A percentile compares a stretch with the other conserved stretches of the same genome.
phyloP scores from a whole-genome alignment of 768 basidiomycete genomes.

The Lactifluus volemus region DNA sequence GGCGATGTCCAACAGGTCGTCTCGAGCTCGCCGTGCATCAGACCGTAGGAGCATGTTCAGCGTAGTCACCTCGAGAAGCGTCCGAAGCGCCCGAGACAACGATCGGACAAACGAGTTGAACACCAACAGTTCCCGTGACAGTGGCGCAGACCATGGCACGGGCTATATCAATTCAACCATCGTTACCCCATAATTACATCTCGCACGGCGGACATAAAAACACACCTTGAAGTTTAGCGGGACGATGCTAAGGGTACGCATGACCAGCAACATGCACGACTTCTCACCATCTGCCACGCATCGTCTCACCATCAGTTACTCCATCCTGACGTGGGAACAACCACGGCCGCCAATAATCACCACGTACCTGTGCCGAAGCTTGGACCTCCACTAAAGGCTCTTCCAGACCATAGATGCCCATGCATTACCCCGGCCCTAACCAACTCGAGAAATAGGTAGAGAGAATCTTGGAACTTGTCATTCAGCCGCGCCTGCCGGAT shows the following conservation, averaged over 20 bases:
- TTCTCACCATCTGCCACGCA: constrained; percentile 74
- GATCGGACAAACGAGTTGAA: constrained; percentile 98
- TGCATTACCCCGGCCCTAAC: constrained; percentile 96
- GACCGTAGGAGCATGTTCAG: constrained; percentile 88
- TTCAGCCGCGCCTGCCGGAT: constrained; percentile 73
- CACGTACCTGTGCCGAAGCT: constrained; percentile 82
- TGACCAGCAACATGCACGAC: constrained; percentile 88
- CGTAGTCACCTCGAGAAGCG: constrained; percentile 82
- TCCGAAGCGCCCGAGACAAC: constrained; percentile 81
- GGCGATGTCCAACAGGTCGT: constrained; percentile 88
- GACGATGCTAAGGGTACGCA: constrained; percentile 93
- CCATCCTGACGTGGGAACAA: constrained; percentile 20
- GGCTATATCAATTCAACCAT: constrained; percentile 37
- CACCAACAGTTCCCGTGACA: constrained; percentile 92
- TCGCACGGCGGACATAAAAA: constrained; percentile 9
- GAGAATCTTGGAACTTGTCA: constrained; percentile 97
- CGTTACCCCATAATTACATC: not conserved
- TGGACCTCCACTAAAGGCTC: constrained; percentile 88
- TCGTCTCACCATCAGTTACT: constrained; percentile 10
- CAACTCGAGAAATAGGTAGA: constrained; percentile 92
- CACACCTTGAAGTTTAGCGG: constrained; percentile 89
- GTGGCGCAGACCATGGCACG: constrained; percentile 89
- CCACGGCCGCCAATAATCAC: constrained; percentile 15
- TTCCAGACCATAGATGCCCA: constrained; percentile 81
- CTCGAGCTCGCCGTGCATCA: constrained; percentile 79